Base-by-base conservation (phyloP, 2,329 filamentous ascomycete genomes). In the Colletotrichum orbiculare region DNA sequence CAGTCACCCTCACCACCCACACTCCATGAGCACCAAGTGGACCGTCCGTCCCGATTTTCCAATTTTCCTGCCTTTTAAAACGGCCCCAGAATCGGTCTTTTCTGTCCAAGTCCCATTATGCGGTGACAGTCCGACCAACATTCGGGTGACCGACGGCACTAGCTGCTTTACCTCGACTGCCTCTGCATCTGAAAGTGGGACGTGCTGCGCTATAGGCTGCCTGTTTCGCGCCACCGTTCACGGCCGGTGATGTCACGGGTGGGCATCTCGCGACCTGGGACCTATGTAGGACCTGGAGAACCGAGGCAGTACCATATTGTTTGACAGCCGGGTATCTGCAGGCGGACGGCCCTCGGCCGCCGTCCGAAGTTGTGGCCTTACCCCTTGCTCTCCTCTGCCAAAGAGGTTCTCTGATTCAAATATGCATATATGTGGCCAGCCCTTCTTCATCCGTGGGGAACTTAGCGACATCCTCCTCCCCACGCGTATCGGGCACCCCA, bases 121-220 rank as follows among this genome's bases (percentile, higher is more conserved):
- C 25, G 25, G 25, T 25, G 25, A 25, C 25, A 25, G 25, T 25
- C 25, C 25, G 25, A 25, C 25, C 9, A 55, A 50, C 38, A 35
- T 55, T 61, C 17, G 49, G 25, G 38, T n/a, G 5, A 48, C 34
- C 39, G 38, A 54, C 61, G 60, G 47, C 45, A 42, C 47, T 46
- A 42, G 42, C 38, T 61, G 43, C 47, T 64, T 43, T 38, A 33
- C 41, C 47, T n/a, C 55, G 34, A 39, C 49, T n/a, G 45, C 46
- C 25, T 17, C 45, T 61, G 50, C 62, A 54, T 64, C 46, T 52
- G 25, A 45, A 46, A 60, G 57, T 61, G 62, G 62, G 50, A 46
- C 50, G 62, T 64, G 61, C 56, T 49, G 39, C 62, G 62, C 62
- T 61, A 61, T 49, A 61, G 45, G 52, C 56, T 52, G 58, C 47